phyloP scores from a whole-genome alignment of 257 asterid species.

The Anisodus tanguticus region DNA sequence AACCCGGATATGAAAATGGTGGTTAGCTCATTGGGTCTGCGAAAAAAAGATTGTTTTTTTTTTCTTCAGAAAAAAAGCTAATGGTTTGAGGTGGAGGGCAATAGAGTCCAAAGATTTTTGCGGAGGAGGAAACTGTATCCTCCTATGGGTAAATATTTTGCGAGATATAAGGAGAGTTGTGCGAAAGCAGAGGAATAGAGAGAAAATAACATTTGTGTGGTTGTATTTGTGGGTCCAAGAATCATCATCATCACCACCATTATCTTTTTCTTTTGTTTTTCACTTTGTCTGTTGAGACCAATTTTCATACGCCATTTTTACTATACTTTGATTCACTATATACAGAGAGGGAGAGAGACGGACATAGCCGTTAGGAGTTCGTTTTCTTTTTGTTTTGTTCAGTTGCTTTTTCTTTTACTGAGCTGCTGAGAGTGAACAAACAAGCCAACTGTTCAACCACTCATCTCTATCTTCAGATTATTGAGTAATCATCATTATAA shows the following conservation, averaged over 20 bases:
- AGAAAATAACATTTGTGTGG: neutral
- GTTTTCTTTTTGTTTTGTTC: constrained; percentile 26
- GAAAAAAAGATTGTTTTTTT: constrained; percentile 28
- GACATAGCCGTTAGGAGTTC: constrained; percentile 43
- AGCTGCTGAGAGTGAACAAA: neutral
- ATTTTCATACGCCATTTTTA: constrained; percentile 16
- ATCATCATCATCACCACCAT: neutral
- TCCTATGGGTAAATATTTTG: neutral
- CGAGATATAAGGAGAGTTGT: constrained; percentile 47
- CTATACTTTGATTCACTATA: neutral
- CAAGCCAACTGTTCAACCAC: constrained; percentile 51
- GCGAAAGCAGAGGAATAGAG: constrained; percentile 29
- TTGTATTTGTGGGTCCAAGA: constrained; percentile 35
- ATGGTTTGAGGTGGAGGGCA: constrained; percentile 23
- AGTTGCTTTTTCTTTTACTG: neutral
- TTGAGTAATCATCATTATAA: constrained; percentile 28
- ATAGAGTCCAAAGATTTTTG: constrained; percentile 43
- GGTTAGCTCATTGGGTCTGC: constrained; percentile 37
- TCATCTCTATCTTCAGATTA: constrained; percentile 20
- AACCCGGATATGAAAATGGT: constrained; percentile 41
- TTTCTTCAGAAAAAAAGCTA: constrained; percentile 22
- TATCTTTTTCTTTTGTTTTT: neutral
- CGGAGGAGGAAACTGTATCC: neutral
- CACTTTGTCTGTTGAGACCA: constrained; percentile 8
- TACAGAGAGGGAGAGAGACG: constrained; percentile 17